Evolutionary conservation across 2,329 filamentous ascomycete species (phyloP), one percentile per base, ranked within the genome.

Genomic region (Talaromyces albobiverticillius): DNA sequence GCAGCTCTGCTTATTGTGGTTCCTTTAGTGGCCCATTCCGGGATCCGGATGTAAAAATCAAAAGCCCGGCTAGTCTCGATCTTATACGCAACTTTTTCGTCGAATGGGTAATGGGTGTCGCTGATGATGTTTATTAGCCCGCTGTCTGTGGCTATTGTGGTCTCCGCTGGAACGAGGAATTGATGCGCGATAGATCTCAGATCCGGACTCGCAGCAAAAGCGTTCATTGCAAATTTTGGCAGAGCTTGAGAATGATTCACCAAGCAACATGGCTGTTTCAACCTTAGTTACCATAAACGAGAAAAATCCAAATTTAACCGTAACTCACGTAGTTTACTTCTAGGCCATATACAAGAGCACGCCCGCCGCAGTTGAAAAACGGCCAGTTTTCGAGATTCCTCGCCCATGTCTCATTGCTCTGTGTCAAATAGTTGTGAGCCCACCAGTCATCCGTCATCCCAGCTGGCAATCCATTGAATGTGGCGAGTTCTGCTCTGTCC

Each of bases 161-260:
- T 42, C 22, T 55, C 53, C 3, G 53, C 47, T 20, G 53, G 40
- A 32, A 55, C 48, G 11, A 55, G 41, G 16, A 55, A 55, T 25
- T 55, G 53, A 16, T 55, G 53, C 5, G 26, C 36, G 25, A 55
- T 55, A 2, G 42, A 55, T 38, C 8, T 55, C 20, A 51, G 26
- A 34, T 55, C 53, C 7, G 53, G 23, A 41, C 47, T 55, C 13
- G 53, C 48, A 41, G 51, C 53, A 43, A 55, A 55, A 18, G 53
- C 47, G 29, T 55, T 55, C 53, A 55, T 55, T 22, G 53, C 53
- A 22, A 55, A 55, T 34, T 55, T 55, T 7, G 53, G 53, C 26
- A 55, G 47, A 13, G 47, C 53, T 41, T 55, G 53, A 9, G 53
- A 50, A 43, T 55, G 53, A 32, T 55, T 55, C 23, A 55, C 53